Base-by-base conservation (phyloP, 2,329 filamentous ascomycete species). In the Decorospora gaudefroyi region DNA sequence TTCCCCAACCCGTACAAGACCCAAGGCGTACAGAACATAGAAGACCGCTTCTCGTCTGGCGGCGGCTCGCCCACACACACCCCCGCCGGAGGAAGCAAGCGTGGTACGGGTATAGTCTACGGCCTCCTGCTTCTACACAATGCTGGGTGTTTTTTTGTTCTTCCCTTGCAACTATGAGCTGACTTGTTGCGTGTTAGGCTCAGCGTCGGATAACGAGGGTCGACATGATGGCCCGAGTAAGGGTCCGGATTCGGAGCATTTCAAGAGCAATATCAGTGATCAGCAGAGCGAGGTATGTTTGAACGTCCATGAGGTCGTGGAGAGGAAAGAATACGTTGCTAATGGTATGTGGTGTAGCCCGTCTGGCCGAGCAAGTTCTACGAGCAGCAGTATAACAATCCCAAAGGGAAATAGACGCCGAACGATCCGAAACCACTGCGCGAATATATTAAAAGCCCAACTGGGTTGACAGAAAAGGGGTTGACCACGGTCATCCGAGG, bases 1-100 rank as follows among this genome's bases (percentile, higher is more conserved):
- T 69, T 66, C 59, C 64, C 65, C 39, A 67, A 70, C 49, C 63
- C 67, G 8, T 68, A 67, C 57, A 68, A 68, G 56, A 70, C 67
- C 17, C 53, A 57, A 27, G 66, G 49, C 22, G 47, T 62, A n/a
- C 51, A 67, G 51, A 67, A 68, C 43, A 62, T 70, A 28, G 67
- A 68, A 42, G 57, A 67, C 34, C 58, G 65, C 16, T 70, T 55
- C 46, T 59, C 63, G 3, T 42, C 65, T 8, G 67, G 61, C 22
- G 68, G 68, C 40, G 67, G 55, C 3, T 40, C 59, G 17, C 58
- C 63, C 3, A 61, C 64, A 33, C 66, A 69, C 28, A 60, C 61
- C 21, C 68, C 68, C 12, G 67, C 57, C 9, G 42, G 23, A 11
- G 67, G 46, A 6, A 68, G 58, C 15, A 42, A 49, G 51, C 51